phyloP scores from a whole-genome alignment of 441 rosid genomes.

The Pelargonium hybrid region DNA sequence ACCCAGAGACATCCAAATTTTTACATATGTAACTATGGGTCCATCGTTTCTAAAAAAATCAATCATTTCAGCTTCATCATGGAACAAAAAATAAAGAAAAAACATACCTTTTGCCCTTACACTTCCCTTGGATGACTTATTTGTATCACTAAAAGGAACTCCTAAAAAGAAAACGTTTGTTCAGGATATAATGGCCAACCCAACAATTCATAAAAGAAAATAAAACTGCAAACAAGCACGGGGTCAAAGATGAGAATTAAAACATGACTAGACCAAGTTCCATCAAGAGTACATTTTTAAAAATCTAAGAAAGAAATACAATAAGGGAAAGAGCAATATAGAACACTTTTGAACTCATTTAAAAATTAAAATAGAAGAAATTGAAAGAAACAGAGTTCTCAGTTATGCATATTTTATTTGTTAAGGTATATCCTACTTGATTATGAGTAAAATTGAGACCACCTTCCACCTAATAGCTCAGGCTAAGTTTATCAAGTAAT shows the following conservation, averaged over 20 bases:
- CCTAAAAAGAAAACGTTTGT: constrained; percentile 67
- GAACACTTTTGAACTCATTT: background rate
- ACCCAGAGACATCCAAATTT: background rate
- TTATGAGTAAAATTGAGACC: background rate
- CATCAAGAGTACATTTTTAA: background rate
- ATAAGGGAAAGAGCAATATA: background rate
- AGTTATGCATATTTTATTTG: background rate
- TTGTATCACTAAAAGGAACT: constrained; percentile 69
- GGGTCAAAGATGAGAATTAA: background rate
- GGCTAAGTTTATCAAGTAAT: background rate
- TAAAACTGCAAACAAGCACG: background rate
- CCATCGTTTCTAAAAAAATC: constrained; percentile 10
- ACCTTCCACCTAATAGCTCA: background rate
- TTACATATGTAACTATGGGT: background rate
- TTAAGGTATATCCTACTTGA: background rate
- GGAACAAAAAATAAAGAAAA: background rate
- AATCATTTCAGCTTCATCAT: constrained; percentile 16
- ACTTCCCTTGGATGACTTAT: constrained; percentile 74
- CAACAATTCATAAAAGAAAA: background rate
- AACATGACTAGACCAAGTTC: background rate
- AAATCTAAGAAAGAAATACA: background rate
- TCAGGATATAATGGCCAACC: constrained; percentile 7
- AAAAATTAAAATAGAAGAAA: background rate
- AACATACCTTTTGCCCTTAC: constrained; percentile 83
- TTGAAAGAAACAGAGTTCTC: background rate